These are phyloP conservation scores for Narthecium ossifragum DNA, from an alignment of 106 monocot genomes.

Conservation along the genomic window DNA sequence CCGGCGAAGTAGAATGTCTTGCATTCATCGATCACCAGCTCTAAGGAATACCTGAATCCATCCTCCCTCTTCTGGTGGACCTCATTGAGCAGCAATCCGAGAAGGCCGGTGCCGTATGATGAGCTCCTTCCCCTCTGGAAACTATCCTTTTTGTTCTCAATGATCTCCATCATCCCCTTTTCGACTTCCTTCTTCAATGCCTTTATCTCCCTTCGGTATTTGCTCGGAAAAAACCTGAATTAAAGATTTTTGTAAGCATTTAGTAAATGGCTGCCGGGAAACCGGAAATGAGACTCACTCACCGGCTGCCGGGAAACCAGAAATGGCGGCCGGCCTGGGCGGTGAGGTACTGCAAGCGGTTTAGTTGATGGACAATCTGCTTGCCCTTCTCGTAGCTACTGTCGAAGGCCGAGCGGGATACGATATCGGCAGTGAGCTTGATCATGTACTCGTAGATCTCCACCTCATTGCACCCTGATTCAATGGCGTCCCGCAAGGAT, in stretches of 20 bases:
- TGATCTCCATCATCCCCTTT: slow-evolving; percentile 58
- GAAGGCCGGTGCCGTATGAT: slow-evolving; percentile 61
- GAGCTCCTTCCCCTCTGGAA: slow-evolving; percentile 61
- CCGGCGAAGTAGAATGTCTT: slow-evolving; percentile 98
- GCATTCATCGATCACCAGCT: slow-evolving; percentile 86
- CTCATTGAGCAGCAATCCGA: slow-evolving; percentile 60
- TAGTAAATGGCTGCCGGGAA: background rate
- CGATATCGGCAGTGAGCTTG: slow-evolving; percentile 68
- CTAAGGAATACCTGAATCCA: slow-evolving; percentile 34
- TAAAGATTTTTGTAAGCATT: background rate
- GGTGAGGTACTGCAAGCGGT: slow-evolving; percentile 60
- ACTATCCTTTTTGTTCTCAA: slow-evolving; percentile 49
- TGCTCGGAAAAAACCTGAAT: slow-evolving; percentile 85
- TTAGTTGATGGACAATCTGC: slow-evolving; percentile 57
- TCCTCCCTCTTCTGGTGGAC: slow-evolving; percentile 38
- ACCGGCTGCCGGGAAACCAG: slow-evolving; percentile 90
- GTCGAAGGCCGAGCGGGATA: slow-evolving; percentile 69
- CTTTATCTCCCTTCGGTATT: slow-evolving; percentile 66
- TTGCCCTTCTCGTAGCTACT: slow-evolving; percentile 80
- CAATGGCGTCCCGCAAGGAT: slow-evolving; percentile 31
- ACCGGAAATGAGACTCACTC: background rate
- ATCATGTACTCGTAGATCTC: slow-evolving; percentile 81
- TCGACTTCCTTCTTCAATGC: slow-evolving; percentile 59
- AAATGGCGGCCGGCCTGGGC: slow-evolving; percentile 73
- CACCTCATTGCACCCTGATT: slow-evolving; percentile 29